Evolutionary conservation across 1,284 basidiomycete species (phyloP).

Genomic region (Cystobasidiaceae sp.): DNA sequence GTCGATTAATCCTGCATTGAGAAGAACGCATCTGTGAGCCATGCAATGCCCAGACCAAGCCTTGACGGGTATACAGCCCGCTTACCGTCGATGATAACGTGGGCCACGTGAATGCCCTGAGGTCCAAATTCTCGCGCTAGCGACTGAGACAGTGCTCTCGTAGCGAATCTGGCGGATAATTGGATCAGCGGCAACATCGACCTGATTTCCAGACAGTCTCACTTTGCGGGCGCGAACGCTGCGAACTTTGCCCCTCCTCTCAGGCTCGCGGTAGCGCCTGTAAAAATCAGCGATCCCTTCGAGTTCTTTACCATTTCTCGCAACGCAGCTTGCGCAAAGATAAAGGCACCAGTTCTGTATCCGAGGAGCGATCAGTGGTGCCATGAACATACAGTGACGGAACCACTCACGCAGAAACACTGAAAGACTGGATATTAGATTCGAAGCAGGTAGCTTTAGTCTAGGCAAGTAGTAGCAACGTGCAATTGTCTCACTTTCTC

Average conservation of each 20-base stretch:
- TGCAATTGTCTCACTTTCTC: background rate
- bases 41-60: background rate
- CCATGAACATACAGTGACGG: background rate
- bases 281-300: conserved; percentile 23
- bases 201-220: background rate
- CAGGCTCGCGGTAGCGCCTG: conserved; percentile 25
- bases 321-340: conserved; percentile 23
- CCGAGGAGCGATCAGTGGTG: background rate
- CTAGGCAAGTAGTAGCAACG: background rate
- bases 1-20: conserved; percentile 5
- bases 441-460: background rate
- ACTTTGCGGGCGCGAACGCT: conserved; percentile 30
- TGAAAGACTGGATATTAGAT: background rate
- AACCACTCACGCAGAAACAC: conserved; percentile 17
- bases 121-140: conserved; percentile 30
- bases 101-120: conserved; percentile 31
- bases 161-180: conserved; percentile 16
- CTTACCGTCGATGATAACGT: conserved; percentile 31
- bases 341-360: conserved; percentile 8
- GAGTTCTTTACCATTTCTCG: conserved; percentile 6
- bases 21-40: too few species aligned
- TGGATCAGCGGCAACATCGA: background rate
- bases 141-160: conserved; percentile 27
- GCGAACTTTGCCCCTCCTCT: conserved; percentile 22
- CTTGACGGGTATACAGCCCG: background rate